phyloP scores from a whole-genome alignment of 805 yeast species.

The Sungouiella thailandica region DNA sequence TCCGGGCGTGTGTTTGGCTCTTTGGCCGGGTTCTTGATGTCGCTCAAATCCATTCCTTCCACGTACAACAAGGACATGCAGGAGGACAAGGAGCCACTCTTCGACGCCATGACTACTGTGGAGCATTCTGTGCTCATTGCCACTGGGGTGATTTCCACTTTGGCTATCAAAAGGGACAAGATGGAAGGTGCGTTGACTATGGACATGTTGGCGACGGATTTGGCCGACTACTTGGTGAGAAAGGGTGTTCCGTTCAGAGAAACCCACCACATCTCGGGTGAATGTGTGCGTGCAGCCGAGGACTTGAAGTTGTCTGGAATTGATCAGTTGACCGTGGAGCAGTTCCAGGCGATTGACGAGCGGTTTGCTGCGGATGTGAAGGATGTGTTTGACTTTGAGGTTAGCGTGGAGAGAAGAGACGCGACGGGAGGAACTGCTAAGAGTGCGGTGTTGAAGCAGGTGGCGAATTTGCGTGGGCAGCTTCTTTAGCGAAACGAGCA shows the following conservation, averaged over 20 bases:
- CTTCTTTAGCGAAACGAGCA: neutral
- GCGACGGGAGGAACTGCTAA: conserved; percentile 98
- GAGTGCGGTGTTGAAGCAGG: conserved; percentile 77
- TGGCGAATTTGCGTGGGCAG: conserved; percentile 32
- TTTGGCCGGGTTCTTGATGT: conserved; percentile 92
- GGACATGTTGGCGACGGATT: conserved; percentile 99
- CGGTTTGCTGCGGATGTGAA: conserved; percentile 79
- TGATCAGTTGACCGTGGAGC: conserved; percentile 73
- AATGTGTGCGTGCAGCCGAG: conserved; percentile 91
- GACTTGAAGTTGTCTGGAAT: conserved; percentile 72
- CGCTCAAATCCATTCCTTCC: conserved; percentile 94
- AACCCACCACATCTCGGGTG: conserved; percentile 98
- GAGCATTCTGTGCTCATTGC: conserved; percentile 93
- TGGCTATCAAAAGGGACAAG: conserved; percentile 61
- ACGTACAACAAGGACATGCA: conserved; percentile 98
- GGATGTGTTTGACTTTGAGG: conserved; percentile 86
- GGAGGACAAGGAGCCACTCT: conserved; percentile 98
- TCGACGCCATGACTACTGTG: conserved; percentile 84
- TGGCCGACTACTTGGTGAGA: conserved; percentile 95
- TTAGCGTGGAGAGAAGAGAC: conserved; percentile 91
- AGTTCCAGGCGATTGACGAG: conserved; percentile 71
- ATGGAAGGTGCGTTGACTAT: conserved; percentile 90
- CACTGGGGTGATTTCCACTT: conserved; percentile 92
- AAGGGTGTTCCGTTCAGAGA: conserved; percentile 99
- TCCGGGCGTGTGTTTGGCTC: conserved; percentile 97